Conservation (phyloP, 305 asterid species). For the Solanum hybrid region DNA sequence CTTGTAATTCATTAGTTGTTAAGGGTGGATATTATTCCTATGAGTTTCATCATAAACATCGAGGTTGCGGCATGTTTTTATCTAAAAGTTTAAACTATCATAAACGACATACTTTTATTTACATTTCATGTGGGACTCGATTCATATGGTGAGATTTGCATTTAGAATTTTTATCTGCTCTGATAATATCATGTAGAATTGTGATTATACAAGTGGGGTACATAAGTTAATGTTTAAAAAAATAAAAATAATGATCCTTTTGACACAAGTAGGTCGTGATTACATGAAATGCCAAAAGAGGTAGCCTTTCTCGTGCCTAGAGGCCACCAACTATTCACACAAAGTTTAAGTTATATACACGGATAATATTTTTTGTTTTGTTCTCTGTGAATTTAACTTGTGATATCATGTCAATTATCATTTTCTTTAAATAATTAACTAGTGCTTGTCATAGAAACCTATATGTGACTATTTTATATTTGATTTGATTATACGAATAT, state of each 20-base stretch:
- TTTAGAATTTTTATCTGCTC: background rate
- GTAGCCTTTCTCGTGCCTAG: background rate
- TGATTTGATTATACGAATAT: background rate
- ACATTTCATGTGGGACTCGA: background rate
- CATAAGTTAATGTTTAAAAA: no score
- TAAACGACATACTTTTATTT: background rate
- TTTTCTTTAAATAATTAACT: background rate
- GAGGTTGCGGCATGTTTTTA: background rate
- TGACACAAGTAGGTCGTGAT: background rate
- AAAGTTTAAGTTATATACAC: background rate
- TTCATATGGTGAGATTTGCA: background rate
- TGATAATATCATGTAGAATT: background rate
- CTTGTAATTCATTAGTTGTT: conserved; percentile 2
- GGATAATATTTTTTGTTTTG: background rate
- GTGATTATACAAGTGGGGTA: background rate
- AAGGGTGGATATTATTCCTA: background rate
- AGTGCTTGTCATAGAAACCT: no score
- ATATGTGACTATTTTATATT: background rate
- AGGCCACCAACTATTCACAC: background rate
- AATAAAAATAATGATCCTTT: background rate
- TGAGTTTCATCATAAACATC: background rate
- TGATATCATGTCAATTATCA: background rate
- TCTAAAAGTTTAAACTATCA: background rate
- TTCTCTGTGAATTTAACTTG: background rate
- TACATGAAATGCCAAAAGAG: background rate